These are phyloP conservation scores for Starmerella ratchasimensis DNA, from an alignment of 805 yeast genomes.

Conservation along the genomic window DNA sequence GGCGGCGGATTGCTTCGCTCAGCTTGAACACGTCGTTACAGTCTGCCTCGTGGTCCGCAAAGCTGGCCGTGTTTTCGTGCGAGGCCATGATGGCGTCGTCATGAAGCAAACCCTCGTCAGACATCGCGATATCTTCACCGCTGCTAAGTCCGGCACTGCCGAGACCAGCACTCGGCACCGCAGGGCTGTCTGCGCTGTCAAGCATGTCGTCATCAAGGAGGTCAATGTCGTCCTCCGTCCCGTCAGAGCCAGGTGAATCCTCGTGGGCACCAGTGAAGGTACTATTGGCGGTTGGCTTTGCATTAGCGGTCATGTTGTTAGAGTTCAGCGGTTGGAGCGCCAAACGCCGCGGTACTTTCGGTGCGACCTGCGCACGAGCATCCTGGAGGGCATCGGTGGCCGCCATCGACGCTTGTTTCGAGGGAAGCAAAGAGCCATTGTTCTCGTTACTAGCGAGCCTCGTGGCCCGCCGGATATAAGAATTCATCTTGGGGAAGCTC, in stretches of 20 bases:
- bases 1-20: constrained; percentile 7
- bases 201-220: background rate
- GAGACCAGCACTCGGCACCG: background rate
- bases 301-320: background rate
- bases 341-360: constrained; percentile 6
- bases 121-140: constrained; percentile 5
- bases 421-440: constrained; percentile 8
- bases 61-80: constrained; percentile 19
- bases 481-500: too few relatives aligned
- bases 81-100: constrained; percentile 16
- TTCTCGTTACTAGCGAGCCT: constrained; percentile 15
- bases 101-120: constrained; percentile 10
- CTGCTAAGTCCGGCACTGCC: background rate
- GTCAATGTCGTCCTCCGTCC: constrained; percentile 14
- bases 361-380: constrained; percentile 12
- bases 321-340: constrained; percentile 13
- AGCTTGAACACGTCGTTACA: constrained; percentile 12
- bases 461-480: too few relatives aligned
- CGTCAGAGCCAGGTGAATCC: constrained; percentile 12
- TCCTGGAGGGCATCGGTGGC: constrained; percentile 11
- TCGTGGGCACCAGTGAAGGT: background rate
- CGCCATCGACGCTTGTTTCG: constrained; percentile 14
- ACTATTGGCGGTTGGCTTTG: background rate
- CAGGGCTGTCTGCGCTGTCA: background rate
- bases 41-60: constrained; percentile 17